Conservation (phyloP, 805 yeast species). For the Starmerella khaoyaiensis region DNA sequence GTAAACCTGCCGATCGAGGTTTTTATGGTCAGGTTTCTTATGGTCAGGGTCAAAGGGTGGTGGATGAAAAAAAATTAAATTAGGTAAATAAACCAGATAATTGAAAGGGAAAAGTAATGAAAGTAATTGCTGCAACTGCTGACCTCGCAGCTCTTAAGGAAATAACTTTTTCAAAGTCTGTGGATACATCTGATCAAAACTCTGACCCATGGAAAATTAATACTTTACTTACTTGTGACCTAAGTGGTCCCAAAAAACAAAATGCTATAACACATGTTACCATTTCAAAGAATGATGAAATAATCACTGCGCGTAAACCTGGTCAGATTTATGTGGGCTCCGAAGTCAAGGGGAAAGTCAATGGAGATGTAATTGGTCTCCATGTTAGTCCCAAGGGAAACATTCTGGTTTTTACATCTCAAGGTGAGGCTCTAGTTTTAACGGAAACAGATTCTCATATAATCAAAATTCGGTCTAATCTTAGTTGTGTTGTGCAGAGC, state of each 20-base stretch:
- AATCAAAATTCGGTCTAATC: constrained; percentile 8
- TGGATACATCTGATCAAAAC: constrained; percentile 65
- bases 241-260: constrained; percentile 2
- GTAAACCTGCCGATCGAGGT: too few species aligned
- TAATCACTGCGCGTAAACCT: constrained; percentile 23
- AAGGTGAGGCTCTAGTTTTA: constrained; percentile 26
- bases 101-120: too few species aligned
- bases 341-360: constrained; percentile 22
- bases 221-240: constrained; percentile 26
- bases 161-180: constrained; percentile 48
- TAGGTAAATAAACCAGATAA: too few species aligned
- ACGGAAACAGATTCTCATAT: not conserved
- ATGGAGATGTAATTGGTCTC: not conserved
- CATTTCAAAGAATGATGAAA: constrained; percentile 4
- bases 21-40: too few species aligned
- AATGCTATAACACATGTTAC: constrained; percentile 13
- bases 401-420: constrained; percentile 25
- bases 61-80: too few species aligned
- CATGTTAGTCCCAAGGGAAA: constrained; percentile 1
- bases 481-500: constrained; percentile 25
- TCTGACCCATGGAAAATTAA: constrained; percentile 51
- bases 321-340: too few species aligned
- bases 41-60: too few species aligned
- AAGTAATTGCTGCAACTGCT: constrained; percentile 38
- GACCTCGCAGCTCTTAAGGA: constrained; percentile 45